A percentile compares a stretch with the other conserved stretches of the same genome.
Conservation (phyloP, 768 basidiomycete genomes). For the Glaciozyma antarctica region DNA sequence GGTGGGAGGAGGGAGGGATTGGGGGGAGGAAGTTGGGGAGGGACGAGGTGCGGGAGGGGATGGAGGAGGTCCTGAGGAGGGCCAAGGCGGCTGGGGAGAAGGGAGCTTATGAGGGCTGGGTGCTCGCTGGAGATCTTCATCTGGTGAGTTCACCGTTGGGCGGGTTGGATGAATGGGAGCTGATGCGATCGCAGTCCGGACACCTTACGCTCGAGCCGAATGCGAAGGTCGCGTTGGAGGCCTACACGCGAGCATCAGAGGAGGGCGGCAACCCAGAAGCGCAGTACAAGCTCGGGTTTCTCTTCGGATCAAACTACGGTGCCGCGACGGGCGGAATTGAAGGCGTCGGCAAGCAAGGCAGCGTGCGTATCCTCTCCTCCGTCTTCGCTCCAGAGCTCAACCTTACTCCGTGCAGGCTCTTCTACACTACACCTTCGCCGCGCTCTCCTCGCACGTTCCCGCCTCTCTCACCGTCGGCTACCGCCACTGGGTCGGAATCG, state of each 20-base stretch:
- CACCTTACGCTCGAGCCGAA: conserved; percentile 48
- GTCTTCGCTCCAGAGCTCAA: neutral
- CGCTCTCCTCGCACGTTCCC: conserved; percentile 72
- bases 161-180: neutral
- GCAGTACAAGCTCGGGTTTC: conserved; percentile 76
- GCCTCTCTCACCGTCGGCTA: conserved; percentile 91
- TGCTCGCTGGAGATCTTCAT: conserved; percentile 37
- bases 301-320: conserved; percentile 74
- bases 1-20: conserved; percentile 10
- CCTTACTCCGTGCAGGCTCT: conserved; percentile 52
- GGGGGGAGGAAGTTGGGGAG: conserved; percentile 2
- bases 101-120: conserved; percentile 63
- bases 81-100: neutral
- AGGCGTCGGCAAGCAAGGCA: conserved; percentile 42
- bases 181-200: conserved; percentile 36
- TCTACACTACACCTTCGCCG: conserved; percentile 87
- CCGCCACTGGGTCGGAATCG: conserved; percentile 91
- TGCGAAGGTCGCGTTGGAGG: conserved; percentile 54
- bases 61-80: conserved; percentile 16
- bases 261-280: conserved; percentile 74
- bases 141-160: conserved; percentile 42
- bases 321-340: conserved; percentile 53
- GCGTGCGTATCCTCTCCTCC: conserved; percentile 33
- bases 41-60: conserved; percentile 15
- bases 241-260: conserved; percentile 55